phyloP scores from a whole-genome alignment of 805 yeast genomes.

The Ogataea henricii region DNA sequence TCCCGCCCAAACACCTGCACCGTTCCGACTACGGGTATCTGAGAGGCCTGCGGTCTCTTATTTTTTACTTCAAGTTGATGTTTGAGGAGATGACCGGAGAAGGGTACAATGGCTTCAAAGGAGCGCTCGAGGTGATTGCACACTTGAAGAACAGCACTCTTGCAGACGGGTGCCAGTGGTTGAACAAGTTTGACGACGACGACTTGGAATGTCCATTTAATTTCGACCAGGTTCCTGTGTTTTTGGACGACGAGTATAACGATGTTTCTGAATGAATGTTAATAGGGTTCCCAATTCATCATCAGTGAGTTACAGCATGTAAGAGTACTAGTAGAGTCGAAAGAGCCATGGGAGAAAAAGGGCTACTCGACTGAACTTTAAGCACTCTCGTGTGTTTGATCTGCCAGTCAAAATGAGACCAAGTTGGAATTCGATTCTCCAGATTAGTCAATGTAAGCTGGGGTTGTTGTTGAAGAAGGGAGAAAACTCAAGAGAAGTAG shows the following conservation, averaged over 20 bases:
- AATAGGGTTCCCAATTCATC: conserved; percentile 3
- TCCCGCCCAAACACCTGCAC: conserved; percentile 70
- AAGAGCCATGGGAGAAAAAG: conserved; percentile 12
- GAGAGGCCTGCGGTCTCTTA: conserved; percentile 75
- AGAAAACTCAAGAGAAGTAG: background rate
- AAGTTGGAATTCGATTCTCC: conserved; percentile 13
- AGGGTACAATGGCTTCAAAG: conserved; percentile 21
- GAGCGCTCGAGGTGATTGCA: conserved; percentile 21
- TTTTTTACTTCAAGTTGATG: conserved; percentile 62
- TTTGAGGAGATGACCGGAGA: conserved; percentile 56
- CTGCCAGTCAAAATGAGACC: conserved; percentile 32
- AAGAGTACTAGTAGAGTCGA: conserved; percentile 28
- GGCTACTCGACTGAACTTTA: conserved; percentile 26
- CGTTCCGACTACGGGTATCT: conserved; percentile 81
- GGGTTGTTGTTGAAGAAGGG: conserved; percentile 21
- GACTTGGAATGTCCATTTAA: conserved; percentile 25
- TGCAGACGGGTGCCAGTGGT: conserved; percentile 34
- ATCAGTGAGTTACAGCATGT: conserved; percentile 14
- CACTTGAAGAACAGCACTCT: conserved; percentile 23
- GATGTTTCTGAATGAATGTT: conserved; percentile 31
- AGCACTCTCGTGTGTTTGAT: conserved; percentile 12
- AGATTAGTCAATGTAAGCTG: conserved; percentile 30
- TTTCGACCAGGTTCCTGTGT: conserved; percentile 28
- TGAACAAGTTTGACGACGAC: conserved; percentile 34
- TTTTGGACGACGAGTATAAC: conserved; percentile 25